A percentile compares a stretch with the other conserved stretches of the same genome.
phyloP scores from a whole-genome alignment of 257 asterid species.

The Mitragyna speciosa region DNA sequence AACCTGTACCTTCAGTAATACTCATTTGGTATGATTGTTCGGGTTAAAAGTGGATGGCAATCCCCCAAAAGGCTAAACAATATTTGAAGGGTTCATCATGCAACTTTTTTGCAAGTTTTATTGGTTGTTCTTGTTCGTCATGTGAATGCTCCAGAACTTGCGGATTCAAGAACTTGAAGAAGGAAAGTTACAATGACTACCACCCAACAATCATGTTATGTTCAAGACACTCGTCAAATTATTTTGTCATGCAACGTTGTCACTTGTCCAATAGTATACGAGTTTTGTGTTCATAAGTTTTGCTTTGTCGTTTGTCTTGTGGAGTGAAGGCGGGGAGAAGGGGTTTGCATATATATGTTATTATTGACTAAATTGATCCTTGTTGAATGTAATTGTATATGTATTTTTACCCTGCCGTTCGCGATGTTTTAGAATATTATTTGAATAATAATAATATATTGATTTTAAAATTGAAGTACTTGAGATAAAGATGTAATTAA shows the following conservation, averaged over 20 bases:
- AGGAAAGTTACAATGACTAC: not conserved
- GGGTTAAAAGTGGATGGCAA: slow-evolving; percentile 9
- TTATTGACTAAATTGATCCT: not conserved
- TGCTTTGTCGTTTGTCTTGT: not conserved
- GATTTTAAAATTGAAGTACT: too few species aligned
- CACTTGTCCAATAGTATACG: not conserved
- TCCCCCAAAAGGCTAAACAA: slow-evolving; percentile 17
- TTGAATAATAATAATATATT: too few species aligned
- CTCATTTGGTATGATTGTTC: slow-evolving; percentile 11
- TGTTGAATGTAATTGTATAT: not conserved
- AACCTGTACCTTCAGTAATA: not conserved
- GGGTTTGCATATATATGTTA: not conserved
- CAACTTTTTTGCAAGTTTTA: not conserved
- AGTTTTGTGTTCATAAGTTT: not conserved
- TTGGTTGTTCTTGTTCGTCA: not conserved
- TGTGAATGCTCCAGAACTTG: not conserved
- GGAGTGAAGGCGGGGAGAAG: not conserved
- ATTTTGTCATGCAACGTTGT: slow-evolving; percentile 1
- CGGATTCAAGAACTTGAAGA: not conserved
- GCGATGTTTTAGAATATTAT: too few species aligned
- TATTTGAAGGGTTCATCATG: not conserved
- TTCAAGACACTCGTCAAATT: not conserved
- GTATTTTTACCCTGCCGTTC: not conserved
- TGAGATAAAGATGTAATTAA: too few species aligned
- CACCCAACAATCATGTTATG: not conserved